Conservation (phyloP, 2,329 filamentous ascomycete genomes). For the Leptographium wingfieldii region DNA sequence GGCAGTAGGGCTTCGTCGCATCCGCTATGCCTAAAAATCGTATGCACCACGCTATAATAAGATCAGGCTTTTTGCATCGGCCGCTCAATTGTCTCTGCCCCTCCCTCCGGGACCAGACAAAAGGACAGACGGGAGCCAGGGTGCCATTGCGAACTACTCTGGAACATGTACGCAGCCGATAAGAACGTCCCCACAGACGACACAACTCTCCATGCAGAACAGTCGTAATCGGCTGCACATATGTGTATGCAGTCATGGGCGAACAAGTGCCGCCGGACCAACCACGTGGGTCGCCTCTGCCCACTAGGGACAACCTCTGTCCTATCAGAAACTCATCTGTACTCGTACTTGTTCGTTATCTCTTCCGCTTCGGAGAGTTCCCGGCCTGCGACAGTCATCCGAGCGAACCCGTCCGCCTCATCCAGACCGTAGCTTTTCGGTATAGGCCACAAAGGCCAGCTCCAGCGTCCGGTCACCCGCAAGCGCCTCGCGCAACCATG, state of each 20-base stretch:
- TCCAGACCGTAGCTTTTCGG: background rate
- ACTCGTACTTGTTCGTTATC: background rate
- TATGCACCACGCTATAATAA: too few relatives aligned
- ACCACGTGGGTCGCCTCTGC: background rate
- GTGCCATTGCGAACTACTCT: background rate
- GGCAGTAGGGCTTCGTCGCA: too few relatives aligned
- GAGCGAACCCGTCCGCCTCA: background rate
- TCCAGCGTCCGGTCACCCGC: background rate
- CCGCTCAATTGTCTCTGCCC: background rate
- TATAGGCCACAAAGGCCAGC: background rate
- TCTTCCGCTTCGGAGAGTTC: background rate
- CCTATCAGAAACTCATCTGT: background rate
- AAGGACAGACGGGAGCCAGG: background rate
- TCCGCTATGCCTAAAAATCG: too few relatives aligned
- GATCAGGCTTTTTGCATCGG: too few relatives aligned
- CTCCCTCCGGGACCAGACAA: background rate
- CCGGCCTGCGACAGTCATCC: too few relatives aligned
- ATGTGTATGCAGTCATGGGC: background rate
- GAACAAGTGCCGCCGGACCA: background rate
- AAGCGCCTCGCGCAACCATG: background rate
- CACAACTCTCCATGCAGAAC: background rate
- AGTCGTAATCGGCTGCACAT: background rate
- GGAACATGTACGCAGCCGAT: background rate
- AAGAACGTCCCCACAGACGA: background rate
- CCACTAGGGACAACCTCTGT: background rate